phyloP scores from a whole-genome alignment of 140 eudicot genomes.

The Cichorium intybus region DNA sequence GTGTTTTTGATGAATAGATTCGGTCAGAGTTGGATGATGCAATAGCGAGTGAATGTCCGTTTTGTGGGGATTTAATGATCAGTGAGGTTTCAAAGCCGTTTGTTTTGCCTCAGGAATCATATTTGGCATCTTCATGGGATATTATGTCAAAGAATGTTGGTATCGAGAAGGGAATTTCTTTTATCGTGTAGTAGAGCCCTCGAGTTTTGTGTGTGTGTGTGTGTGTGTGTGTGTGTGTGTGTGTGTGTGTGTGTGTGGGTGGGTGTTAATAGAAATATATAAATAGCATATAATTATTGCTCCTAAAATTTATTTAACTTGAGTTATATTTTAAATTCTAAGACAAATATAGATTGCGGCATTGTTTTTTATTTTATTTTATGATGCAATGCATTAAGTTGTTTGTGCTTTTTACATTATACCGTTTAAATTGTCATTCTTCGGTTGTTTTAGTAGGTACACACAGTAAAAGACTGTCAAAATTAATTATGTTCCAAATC shows the following conservation, averaged over 20 bases:
- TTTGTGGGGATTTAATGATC: slow-evolving; percentile 95
- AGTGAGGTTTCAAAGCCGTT: slow-evolving; percentile 85
- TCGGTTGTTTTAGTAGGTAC: too few relatives aligned
- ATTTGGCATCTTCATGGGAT: slow-evolving; percentile 78
- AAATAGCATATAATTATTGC: background rate
- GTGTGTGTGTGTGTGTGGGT: slow-evolving; percentile 7
- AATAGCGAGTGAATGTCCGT: slow-evolving; percentile 97
- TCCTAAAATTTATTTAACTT: background rate
- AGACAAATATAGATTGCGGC: background rate
- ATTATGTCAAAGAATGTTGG: slow-evolving; percentile 47
- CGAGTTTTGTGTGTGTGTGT: too few relatives aligned
- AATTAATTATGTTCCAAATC: too few relatives aligned
- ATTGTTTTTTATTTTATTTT: background rate
- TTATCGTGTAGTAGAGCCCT: slow-evolving; percentile 28
- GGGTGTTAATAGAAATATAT: slow-evolving; percentile 11
- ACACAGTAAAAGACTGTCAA: too few relatives aligned
- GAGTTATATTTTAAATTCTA: background rate
- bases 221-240: too few relatives aligned
- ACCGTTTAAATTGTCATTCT: too few relatives aligned
- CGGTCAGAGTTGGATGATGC: slow-evolving; percentile 94
- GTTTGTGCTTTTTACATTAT: too few relatives aligned
- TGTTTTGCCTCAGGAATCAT: slow-evolving; percentile 63
- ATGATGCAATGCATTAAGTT: background rate
- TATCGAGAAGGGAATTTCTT: slow-evolving; percentile 58
- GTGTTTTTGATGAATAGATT: slow-evolving; percentile 38